Conservation (phyloP, 306 rosid species). For the Casuarina cunninghamiana region DNA sequence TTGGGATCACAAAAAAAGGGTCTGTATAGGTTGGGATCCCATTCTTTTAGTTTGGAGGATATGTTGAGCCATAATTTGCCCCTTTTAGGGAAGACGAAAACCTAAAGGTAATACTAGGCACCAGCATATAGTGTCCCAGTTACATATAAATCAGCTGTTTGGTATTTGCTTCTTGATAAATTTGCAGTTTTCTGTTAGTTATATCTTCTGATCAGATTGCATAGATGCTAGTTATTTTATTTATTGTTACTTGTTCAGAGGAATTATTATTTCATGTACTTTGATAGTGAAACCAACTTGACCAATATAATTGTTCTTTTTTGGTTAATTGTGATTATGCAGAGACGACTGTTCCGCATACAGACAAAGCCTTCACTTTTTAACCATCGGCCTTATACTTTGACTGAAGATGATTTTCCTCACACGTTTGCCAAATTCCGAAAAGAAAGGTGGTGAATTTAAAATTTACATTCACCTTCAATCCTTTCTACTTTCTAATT, state of each 20-base stretch:
- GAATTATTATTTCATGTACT: background rate
- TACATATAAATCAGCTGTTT: background rate
- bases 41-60: too few species aligned
- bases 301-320: background rate
- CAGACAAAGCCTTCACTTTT: conserved; percentile 37
- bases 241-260: too few species aligned
- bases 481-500: conserved; percentile 19
- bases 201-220: background rate
- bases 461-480: conserved; percentile 24
- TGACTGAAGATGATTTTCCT: conserved; percentile 67
- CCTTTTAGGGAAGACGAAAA: too few species aligned
- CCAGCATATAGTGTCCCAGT: background rate
- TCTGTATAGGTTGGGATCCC: too few species aligned
- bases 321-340: conserved; percentile 12
- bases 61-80: too few species aligned
- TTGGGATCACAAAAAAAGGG: too few species aligned
- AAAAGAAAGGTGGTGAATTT: conserved; percentile 65
- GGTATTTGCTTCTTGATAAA: background rate
- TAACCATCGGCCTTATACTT: conserved; percentile 61
- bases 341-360: conserved; percentile 72
- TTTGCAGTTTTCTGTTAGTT: too few species aligned
- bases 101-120: background rate
- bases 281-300: background rate
- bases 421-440: conserved; percentile 84
- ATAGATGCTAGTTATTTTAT: background rate